These are phyloP conservation scores for Cubamyces lactineus DNA, from an alignment of 768 basidiomycete species.

Conservation along the genomic window DNA sequence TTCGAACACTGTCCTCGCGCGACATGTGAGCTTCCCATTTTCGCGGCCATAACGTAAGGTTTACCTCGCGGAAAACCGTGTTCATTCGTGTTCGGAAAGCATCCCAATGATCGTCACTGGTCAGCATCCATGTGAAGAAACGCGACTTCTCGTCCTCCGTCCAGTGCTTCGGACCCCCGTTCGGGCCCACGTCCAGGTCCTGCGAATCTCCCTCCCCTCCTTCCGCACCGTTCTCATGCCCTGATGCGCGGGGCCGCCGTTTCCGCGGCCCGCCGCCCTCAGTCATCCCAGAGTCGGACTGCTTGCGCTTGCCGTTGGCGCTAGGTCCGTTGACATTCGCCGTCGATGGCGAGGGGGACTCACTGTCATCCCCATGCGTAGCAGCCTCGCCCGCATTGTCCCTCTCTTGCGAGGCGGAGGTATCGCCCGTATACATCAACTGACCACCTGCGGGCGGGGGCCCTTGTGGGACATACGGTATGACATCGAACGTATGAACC, in stretches of 20 bases:
- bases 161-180: slow-evolving; percentile 79
- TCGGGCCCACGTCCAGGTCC: slow-evolving; percentile 26
- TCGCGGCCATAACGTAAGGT: slow-evolving; percentile 22
- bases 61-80: slow-evolving; percentile 77
- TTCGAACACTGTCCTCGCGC: slow-evolving; percentile 56
- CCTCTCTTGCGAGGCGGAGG: not conserved
- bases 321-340: not conserved
- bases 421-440: slow-evolving; percentile 8
- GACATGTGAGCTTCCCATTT: slow-evolving; percentile 2
- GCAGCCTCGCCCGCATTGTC: not conserved
- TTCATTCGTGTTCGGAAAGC: slow-evolving; percentile 79
- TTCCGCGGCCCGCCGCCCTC: slow-evolving; percentile 15
- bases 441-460: slow-evolving; percentile 13
- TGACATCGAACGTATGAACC: slow-evolving; percentile 13
- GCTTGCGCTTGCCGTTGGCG: slow-evolving; percentile 24
- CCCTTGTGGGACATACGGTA: slow-evolving; percentile 8
- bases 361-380: not conserved
- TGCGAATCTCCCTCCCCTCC: slow-evolving; percentile 17
- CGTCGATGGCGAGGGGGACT: not conserved
- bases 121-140: slow-evolving; percentile 80
- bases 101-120: slow-evolving; percentile 79
- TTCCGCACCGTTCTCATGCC: not conserved
- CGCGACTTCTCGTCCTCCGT: slow-evolving; percentile 82
- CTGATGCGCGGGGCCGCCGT: slow-evolving; percentile 13
- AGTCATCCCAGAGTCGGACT: slow-evolving; percentile 12